Conservation (phyloP, 2,329 filamentous ascomycete species). For the Pseudogymnoascus sp. region DNA sequence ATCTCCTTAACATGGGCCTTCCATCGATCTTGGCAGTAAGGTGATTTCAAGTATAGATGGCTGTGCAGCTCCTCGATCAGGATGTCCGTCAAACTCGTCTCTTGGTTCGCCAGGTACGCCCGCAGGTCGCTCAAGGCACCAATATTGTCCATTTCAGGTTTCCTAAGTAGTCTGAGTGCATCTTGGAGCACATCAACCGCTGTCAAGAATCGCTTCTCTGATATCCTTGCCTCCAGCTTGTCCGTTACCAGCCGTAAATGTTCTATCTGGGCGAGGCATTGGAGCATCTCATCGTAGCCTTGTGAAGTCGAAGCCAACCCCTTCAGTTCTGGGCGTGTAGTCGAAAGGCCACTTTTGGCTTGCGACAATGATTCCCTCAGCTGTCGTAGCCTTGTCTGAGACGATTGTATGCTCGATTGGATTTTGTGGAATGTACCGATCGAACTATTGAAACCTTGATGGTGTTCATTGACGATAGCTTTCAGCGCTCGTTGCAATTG, state of each 20-base stretch:
- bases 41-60: constrained; percentile 94
- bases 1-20: constrained; percentile 68
- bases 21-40: constrained; percentile 95
- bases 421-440: constrained; percentile 99
- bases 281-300: constrained; percentile 82
- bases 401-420: constrained; percentile 81
- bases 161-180: constrained; percentile 73
- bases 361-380: constrained; percentile 76
- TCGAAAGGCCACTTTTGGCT: constrained; percentile 73
- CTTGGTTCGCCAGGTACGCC: constrained; percentile 86
- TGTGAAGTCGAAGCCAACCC: constrained; percentile 82
- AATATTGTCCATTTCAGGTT: constrained; percentile 84
- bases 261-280: constrained; percentile 75
- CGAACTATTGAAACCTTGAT: constrained; percentile 98
- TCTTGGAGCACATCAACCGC: constrained; percentile 89
- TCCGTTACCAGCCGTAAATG: constrained; percentile 84
- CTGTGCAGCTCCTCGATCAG: constrained; percentile 95
- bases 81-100: constrained; percentile 85
- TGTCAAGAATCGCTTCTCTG: constrained; percentile 88
- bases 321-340: constrained; percentile 83
- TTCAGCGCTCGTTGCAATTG: constrained; percentile 91
- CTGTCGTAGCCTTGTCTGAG: constrained; percentile 74
- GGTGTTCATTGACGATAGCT: constrained; percentile 94
- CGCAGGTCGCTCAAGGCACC: constrained; percentile 80
- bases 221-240: constrained; percentile 87